Evolutionary conservation across 2,329 filamentous ascomycete genomes (phyloP), one percentile per base, ranked within the genome.

Genomic region (Huntiella decipiens): DNA sequence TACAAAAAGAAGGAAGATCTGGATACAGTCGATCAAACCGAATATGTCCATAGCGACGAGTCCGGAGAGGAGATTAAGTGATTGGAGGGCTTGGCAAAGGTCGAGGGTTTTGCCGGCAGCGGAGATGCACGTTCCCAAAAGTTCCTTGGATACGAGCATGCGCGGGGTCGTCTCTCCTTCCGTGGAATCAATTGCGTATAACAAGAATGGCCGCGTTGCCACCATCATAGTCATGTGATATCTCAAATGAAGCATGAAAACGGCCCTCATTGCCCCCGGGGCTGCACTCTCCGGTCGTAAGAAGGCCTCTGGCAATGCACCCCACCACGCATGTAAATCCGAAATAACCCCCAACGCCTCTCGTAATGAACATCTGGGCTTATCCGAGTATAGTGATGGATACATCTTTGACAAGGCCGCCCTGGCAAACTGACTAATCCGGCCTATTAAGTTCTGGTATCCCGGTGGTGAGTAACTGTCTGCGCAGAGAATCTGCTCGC

Each of bases 391-490:
- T n/a, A 33, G 33, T 8, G 33, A 44, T 3, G 38, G 15, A 44
- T 43, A 43, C 12, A 44, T 13, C 34, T 45, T 35, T 11, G 46
- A 38, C 45, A 49, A 49, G 13, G 54, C 50, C 2, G 43, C 50
- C 1, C 55, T 52, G 33, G 52, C 52, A 32, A 56, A 52, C 38
- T 53, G 53, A 1, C 50, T 51, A 3, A 57, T 51, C 39, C 51
- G 47, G 40, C 54, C 54, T 2, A 53, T 53, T 3, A 53, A 50
- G 0, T 52, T 44, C 16, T 56, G 53, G 38, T 54, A 57, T 43
- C 53, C 52, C 3, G 55, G 51, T 1, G 55, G 55, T 52, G 56
- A 56, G 40, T 54, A 52, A 8, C 53, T 54, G 3, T 55, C 55
- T 2, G 55, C 53, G 10, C 53, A 52, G 1, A 57, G 52, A 3